Base-by-base conservation (phyloP, 1,284 basidiomycete species). In the Athelia sp. region DNA sequence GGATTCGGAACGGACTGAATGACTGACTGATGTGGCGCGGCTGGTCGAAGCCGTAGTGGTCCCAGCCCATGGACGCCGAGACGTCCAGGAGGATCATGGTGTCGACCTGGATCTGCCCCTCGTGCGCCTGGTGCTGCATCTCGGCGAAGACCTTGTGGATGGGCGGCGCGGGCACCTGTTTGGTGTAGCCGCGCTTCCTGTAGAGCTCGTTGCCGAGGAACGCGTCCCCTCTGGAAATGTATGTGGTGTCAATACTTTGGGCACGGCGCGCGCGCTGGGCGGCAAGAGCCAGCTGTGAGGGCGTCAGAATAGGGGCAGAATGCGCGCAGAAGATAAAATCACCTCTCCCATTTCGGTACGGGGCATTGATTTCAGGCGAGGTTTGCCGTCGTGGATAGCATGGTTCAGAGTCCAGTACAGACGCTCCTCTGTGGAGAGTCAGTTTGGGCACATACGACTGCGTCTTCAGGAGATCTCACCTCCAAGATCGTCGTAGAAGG, bases 11-110 rank as follows among this genome's bases (percentile, higher is more conserved):
- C 26, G 13, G 36, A 29, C 26, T 13, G 26, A n/a, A n/a, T n/a
- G n/a, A n/a, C n/a, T n/a, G n/a, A 40, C 36, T 4, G 19, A 40
- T 21, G n/a, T 40, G 36, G 19, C 36, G 36, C 19, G 36, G 36
- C n/a, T 40, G 36, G n/a, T 40, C 36, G 36, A 40, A 40, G 6
- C 36, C 36, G 6, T 6, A 8, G 19, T 40, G 36, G 15, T 40
- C 36, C 6, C 6, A 40, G 6, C 36, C 36, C 36, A 40, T 40
- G 8, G 36, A 40, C 15, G 36, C 6, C 36, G 36, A 40, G 8
- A 40, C 36, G 19, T 40, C 36, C 15, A 40, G 36, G 36, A 40
- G 36, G 19, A 40, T n/a, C 36, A 40, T 40, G 36, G 36, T 40
- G 19, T 40, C 36, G 19, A 40, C 36, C 36, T 40, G 4, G 36